Evolutionary conservation across 2,329 filamentous ascomycete species (phyloP).

Genomic region (Cercospora citrullina): DNA sequence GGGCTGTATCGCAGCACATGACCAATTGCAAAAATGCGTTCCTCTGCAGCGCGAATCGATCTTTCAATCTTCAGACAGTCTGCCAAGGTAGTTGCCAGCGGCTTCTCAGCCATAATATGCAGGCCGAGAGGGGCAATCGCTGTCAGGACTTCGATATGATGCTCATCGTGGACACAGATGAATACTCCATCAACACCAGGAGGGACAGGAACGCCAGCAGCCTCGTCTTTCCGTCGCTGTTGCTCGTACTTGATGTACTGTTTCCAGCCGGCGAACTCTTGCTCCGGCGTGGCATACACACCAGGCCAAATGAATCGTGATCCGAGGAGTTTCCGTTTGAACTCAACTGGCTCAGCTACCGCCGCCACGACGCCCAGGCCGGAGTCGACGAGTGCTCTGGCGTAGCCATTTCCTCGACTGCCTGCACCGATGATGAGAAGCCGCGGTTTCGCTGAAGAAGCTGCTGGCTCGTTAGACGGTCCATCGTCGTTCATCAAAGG

Average conservation of each 20-base stretch:
- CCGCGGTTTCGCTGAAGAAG: conserved; percentile 42
- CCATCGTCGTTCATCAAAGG: conserved; percentile 23
- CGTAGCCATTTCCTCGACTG: conserved; percentile 74
- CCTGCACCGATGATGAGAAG: conserved; percentile 82
- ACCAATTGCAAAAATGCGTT: conserved; percentile 77
- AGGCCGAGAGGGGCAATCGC: conserved; percentile 68
- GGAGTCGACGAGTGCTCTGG: conserved; percentile 63
- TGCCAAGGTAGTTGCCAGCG: conserved; percentile 73
- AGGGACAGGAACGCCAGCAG: conserved; percentile 46
- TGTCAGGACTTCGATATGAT: conserved; percentile 78
- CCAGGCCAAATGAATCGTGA: conserved; percentile 70
- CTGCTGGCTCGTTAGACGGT: not conserved
- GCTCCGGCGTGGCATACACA: conserved; percentile 54
- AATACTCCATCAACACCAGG: conserved; percentile 59
- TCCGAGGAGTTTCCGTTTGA: conserved; percentile 73
- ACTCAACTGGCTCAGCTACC: conserved; percentile 77
- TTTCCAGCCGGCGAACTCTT: conserved; percentile 72
- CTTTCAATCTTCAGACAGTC: conserved; percentile 71
- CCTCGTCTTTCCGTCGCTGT: conserved; percentile 56
- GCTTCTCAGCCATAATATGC: conserved; percentile 95
- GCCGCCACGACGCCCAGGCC: conserved; percentile 70
- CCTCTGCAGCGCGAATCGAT: conserved; percentile 31
- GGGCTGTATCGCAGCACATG: conserved; percentile 93
- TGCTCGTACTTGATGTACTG: conserved; percentile 75
- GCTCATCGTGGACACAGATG: conserved; percentile 80